Evolutionary conservation across 805 yeast species (phyloP).

Genomic region (Metschnikowia dekortorum): DNA sequence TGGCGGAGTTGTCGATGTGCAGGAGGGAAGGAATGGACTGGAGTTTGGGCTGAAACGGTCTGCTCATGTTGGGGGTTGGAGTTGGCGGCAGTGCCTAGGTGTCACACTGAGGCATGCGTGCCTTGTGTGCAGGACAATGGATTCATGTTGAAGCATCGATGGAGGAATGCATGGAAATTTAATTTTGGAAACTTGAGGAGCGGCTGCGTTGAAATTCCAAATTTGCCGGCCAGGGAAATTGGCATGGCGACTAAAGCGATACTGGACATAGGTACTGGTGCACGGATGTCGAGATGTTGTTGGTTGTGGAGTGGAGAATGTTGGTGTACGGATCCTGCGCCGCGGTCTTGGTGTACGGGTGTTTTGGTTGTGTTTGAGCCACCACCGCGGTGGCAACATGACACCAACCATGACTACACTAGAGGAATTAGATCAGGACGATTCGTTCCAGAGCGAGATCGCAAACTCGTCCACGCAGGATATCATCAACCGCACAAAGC

Average conservation of each 20-base stretch:
- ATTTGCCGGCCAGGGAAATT: too few relatives aligned
- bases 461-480: slow-evolving; percentile 74
- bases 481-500: slow-evolving; percentile 75
- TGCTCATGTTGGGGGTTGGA: background rate
- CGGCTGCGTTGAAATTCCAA: too few relatives aligned
- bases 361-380: background rate
- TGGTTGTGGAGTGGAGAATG: background rate
- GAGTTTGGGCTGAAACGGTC: slow-evolving; percentile 12
- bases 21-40: slow-evolving; percentile 11
- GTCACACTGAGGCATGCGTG: background rate
- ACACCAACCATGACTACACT: slow-evolving; percentile 62
- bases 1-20: slow-evolving; percentile 3
- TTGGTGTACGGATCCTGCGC: background rate
- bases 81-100: background rate
- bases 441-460: slow-evolving; percentile 79
- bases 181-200: too few relatives aligned
- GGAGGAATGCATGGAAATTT: too few relatives aligned
- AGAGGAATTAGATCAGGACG: slow-evolving; percentile 71
- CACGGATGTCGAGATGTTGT: background rate
- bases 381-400: background rate
- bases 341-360: background rate
- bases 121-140: background rate
- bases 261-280: background rate
- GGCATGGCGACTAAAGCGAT: too few relatives aligned
- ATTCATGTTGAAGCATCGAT: too few relatives aligned